Evolutionary conservation across 73 alveolate genomes (phyloP).

Genomic region (Blepharisma stoltei): DNA sequence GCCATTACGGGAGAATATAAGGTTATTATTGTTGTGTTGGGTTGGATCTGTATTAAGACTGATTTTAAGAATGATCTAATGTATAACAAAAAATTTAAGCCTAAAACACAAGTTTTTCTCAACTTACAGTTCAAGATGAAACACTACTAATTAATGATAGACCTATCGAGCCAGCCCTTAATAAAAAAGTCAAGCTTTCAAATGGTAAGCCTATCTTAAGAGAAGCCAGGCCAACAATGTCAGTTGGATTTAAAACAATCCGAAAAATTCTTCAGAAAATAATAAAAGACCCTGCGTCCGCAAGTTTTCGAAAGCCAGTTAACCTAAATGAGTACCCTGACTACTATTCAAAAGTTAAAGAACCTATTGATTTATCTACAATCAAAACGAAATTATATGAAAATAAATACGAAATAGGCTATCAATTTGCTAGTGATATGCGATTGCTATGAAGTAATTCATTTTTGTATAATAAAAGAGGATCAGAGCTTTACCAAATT

Average conservation of each 20-base stretch:
- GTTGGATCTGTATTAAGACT: too few relatives aligned
- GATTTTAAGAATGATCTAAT: too few relatives aligned
- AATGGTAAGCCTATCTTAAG: too few relatives aligned
- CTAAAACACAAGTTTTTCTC: too few relatives aligned
- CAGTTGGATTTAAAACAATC: background rate
- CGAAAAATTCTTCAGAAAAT: background rate
- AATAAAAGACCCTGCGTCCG: slow-evolving; percentile 28
- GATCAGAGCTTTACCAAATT: slow-evolving; percentile 19
- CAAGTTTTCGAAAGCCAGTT: slow-evolving; percentile 40
- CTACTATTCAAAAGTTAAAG: slow-evolving; percentile 66
- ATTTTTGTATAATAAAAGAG: slow-evolving; percentile 28
- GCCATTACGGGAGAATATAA: too few relatives aligned
- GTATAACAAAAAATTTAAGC: too few relatives aligned
- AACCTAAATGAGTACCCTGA: slow-evolving; percentile 57
- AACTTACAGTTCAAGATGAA: too few relatives aligned
- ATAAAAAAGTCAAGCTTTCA: too few relatives aligned
- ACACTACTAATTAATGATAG: too few relatives aligned
- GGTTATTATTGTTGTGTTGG: too few relatives aligned
- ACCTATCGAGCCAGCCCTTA: too few relatives aligned
- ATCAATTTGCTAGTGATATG: slow-evolving; percentile 36
- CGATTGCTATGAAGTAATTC: slow-evolving; percentile 36
- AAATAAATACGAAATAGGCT: slow-evolving; percentile 26
- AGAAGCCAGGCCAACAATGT: too few relatives aligned
- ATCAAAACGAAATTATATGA: slow-evolving; percentile 52
- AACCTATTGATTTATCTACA: slow-evolving; percentile 81